Evolutionary conservation across 768 basidiomycete genomes (phyloP).

Genomic region (Tulasnella calospora): DNA sequence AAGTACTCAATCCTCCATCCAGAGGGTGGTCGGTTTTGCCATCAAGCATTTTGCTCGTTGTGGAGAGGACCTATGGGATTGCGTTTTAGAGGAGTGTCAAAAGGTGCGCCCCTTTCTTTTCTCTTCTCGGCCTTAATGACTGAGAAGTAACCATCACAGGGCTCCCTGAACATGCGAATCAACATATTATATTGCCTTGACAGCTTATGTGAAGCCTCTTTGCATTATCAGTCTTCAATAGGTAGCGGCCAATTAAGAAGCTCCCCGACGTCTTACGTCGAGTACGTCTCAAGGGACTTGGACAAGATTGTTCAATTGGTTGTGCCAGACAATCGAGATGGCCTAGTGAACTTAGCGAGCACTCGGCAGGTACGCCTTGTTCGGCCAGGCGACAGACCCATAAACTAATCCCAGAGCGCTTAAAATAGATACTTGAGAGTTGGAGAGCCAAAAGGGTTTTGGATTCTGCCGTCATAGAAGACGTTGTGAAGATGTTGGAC

Average conservation of each 20-base stretch:
- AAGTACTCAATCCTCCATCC: conserved; percentile 82
- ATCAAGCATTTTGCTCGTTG: conserved; percentile 79
- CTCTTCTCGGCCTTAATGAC: background rate
- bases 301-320: conserved; percentile 71
- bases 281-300: conserved; percentile 74
- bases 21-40: conserved; percentile 79
- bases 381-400: background rate
- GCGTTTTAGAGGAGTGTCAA: conserved; percentile 82
- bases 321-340: conserved; percentile 84
- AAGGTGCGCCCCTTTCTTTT: conserved; percentile 49
- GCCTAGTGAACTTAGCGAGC: conserved; percentile 80
- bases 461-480: conserved; percentile 71
- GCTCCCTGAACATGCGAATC: conserved; percentile 84
- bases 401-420: background rate
- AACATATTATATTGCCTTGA: conserved; percentile 91
- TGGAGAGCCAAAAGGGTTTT: conserved; percentile 84
- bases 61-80: conserved; percentile 92
- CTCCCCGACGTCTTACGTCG: conserved; percentile 48
- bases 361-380: conserved; percentile 65
- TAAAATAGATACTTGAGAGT: conserved; percentile 73
- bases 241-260: background rate
- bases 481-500: conserved; percentile 55
- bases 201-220: conserved; percentile 73
- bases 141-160: conserved; percentile 42
- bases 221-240: conserved; percentile 40